Percentiles rank a stretch among this genome's conserved stretches.
Evolutionary conservation across 1,284 basidiomycete genomes (phyloP).

Genomic region (Wallemia mellicola): DNA sequence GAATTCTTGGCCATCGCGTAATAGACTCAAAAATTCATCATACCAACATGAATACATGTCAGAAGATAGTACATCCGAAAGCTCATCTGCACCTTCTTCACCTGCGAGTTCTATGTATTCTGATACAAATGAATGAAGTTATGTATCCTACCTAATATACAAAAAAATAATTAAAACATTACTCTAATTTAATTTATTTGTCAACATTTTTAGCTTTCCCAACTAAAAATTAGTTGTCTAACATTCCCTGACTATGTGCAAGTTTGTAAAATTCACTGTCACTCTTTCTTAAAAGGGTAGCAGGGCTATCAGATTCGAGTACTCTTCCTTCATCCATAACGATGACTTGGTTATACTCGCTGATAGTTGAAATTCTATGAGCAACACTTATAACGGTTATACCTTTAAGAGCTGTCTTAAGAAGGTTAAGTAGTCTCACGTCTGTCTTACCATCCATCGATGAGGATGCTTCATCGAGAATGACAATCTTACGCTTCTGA

Average conservation of each 20-base stretch:
- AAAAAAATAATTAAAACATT: background rate
- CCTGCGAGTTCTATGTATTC: no score
- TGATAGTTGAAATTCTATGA: conserved; percentile 11
- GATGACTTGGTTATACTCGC: conserved; percentile 10
- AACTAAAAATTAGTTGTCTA: background rate
- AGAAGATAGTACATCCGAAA: no score
- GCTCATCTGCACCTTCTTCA: no score
- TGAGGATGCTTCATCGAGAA: conserved; percentile 12
- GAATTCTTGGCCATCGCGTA: background rate
- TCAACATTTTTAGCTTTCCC: background rate
- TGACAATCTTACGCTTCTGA: conserved; percentile 11
- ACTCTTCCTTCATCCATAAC: conserved; percentile 11
- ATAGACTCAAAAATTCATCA: no score
- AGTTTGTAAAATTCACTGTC: conserved; percentile 8
- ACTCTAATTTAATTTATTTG: background rate
- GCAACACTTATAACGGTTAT: conserved; percentile 12
- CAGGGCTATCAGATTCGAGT: conserved; percentile 9
- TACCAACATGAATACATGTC: no score
- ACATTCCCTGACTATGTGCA: conserved; percentile 8
- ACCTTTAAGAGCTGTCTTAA: conserved; percentile 7
- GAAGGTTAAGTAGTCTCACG: conserved; percentile 7
- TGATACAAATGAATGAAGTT: background rate
- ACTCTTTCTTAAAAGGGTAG: conserved; percentile 6
- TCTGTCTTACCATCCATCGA: conserved; percentile 10
- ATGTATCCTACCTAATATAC: background rate